Evolutionary conservation across 2,329 filamentous ascomycete species (phyloP).

Genomic region (Cucurbitaria berberidis): DNA sequence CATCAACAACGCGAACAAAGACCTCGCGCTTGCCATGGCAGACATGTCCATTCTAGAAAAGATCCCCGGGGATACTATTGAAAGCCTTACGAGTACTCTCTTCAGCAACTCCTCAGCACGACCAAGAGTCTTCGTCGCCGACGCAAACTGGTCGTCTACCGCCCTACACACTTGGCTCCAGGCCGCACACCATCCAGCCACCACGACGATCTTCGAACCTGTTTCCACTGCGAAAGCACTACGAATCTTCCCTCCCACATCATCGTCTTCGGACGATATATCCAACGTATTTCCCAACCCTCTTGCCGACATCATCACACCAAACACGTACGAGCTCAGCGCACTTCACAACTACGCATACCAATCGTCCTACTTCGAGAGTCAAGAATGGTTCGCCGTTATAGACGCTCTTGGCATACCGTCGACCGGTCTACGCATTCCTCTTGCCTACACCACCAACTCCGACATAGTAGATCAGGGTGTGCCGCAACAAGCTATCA

Average conservation of each 20-base stretch:
- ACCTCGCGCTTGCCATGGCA: slow-evolving; percentile 90
- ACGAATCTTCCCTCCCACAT: slow-evolving; percentile 64
- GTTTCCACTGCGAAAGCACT: slow-evolving; percentile 82
- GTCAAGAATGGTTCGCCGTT: slow-evolving; percentile 75
- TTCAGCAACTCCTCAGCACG: slow-evolving; percentile 28
- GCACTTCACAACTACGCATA: slow-evolving; percentile 78
- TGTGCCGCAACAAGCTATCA: slow-evolving; percentile 80
- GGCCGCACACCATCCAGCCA: slow-evolving; percentile 55
- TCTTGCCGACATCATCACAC: slow-evolving; percentile 76
- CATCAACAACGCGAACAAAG: slow-evolving; percentile 82
- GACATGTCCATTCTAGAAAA: slow-evolving; percentile 84
- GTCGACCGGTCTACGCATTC: slow-evolving; percentile 70
- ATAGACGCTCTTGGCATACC: slow-evolving; percentile 81
- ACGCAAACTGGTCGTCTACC: slow-evolving; percentile 80
- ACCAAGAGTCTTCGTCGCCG: slow-evolving; percentile 80
- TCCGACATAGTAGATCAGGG: slow-evolving; percentile 75
- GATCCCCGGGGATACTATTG: slow-evolving; percentile 34
- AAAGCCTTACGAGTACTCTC: slow-evolving; percentile 18
- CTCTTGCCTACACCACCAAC: slow-evolving; percentile 72
- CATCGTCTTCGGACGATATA: slow-evolving; percentile 70
- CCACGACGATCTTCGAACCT: slow-evolving; percentile 78
- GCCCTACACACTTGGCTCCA: slow-evolving; percentile 73
- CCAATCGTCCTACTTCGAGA: slow-evolving; percentile 70
- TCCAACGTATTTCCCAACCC: slow-evolving; percentile 69
- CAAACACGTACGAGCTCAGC: slow-evolving; percentile 81